Base-by-base conservation (phyloP, 2,329 filamentous ascomycete genomes). In the Pyrenochaeta sp. region DNA sequence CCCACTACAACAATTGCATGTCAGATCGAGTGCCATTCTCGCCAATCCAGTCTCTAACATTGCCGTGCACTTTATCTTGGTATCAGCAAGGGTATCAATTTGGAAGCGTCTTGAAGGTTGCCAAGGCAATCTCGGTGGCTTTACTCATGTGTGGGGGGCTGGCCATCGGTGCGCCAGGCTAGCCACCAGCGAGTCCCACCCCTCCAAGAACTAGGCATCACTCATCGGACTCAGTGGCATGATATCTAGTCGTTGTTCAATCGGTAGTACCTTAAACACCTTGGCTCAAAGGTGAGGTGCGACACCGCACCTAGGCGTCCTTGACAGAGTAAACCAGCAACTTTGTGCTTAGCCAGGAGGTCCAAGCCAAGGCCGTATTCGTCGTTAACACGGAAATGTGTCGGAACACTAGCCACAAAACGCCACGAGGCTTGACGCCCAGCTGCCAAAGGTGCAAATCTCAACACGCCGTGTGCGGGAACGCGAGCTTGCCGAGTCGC, bases 401-500 rank as follows among this genome's bases (percentile, higher is more conserved):
- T 34, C 12, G 12, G 54, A 46, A 43, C 42, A 45, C 54, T 36
- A 58, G 54, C 55, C 47, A 52, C 48, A 39, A 50, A 19, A 27
- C 34, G 52, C 52, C 56, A 58, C 54, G 48, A 48, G 49, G 56
- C 54, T 62, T 27, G 24, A 47, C 24, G 44, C 28, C 30, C 37
- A 50, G 13, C 15, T 30, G 28, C 28, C 28, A 30, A 30, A 30
- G 5, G 28, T 30, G 28, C 9, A 30, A 30, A 30, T 39, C 25
- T 50, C 22, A 19, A 44, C 51, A 28, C 50, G 50, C 24, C 24
- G 50, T 36, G n/a, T 37, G 44, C 49, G 54, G 59, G 62, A 47
- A 51, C 37, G 46, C 50, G 28, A 56, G 50, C 34, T 34, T 46
- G 52, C 59, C 62, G 59, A 62, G 55, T 52, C 45, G 53, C 62